phyloP scores from a whole-genome alignment of 306 rosid genomes.

The Mimosa pudica region DNA sequence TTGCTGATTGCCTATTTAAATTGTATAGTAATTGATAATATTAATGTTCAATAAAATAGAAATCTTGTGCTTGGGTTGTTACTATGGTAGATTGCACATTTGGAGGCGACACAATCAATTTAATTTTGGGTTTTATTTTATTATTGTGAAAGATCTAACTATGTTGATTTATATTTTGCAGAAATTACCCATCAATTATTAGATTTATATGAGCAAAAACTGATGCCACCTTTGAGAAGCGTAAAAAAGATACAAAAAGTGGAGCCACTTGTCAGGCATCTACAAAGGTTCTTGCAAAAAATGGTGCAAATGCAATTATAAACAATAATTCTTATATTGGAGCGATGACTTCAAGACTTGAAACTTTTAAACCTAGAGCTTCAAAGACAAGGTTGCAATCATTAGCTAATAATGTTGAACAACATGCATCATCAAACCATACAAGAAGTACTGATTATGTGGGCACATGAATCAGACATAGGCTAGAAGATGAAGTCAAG shows the following conservation, averaged over 20 bases:
- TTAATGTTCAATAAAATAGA: constrained; percentile 8
- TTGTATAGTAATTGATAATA: neutral
- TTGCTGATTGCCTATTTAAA: constrained; percentile 12
- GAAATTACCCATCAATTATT: constrained; percentile 96
- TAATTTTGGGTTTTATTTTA: neutral
- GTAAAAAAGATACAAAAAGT: constrained; percentile 62
- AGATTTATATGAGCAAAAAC: constrained; percentile 89
- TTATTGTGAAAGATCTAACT: constrained; percentile 28
- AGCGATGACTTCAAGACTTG: constrained; percentile 53
- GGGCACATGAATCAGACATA: constrained; percentile 54
- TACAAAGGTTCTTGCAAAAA: constrained; percentile 52
- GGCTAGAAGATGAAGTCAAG: constrained; percentile 55
- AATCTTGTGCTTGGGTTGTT: neutral
- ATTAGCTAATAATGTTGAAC: constrained; percentile 50
- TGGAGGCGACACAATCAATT: constrained; percentile 17
- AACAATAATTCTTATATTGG: constrained; percentile 58
- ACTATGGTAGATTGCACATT: neutral
- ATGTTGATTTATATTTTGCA: constrained; percentile 50
- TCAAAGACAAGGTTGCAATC: constrained; percentile 59
- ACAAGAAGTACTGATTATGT: constrained; percentile 61
- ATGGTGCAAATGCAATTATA: constrained; percentile 57
- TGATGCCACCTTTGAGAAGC: constrained; percentile 68
- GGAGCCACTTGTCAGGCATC: constrained; percentile 48
- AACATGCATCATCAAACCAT: constrained; percentile 39
- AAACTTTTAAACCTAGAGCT: constrained; percentile 55